Evolutionary conservation across 768 basidiomycete genomes (phyloP).

Genomic region (Rubroboletus satanas): DNA sequence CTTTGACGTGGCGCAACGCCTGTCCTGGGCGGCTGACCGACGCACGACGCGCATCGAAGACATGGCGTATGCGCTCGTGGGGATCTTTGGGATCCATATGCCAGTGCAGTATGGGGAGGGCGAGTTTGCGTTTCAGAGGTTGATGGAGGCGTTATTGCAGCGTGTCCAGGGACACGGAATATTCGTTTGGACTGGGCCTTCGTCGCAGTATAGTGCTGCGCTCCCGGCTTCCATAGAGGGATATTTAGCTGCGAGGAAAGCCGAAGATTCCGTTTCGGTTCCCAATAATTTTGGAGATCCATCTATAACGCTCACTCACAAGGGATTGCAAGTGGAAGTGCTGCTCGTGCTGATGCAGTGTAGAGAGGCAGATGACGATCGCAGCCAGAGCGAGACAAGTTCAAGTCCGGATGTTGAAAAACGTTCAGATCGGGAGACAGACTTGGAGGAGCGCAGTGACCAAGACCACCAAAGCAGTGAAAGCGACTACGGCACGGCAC

Average conservation of each 20-base stretch:
- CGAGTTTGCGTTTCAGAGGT: conserved; percentile 19
- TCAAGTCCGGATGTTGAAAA: neutral
- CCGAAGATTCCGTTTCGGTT: neutral
- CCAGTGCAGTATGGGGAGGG: conserved; percentile 26
- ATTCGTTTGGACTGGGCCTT: conserved; percentile 6
- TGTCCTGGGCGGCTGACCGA: conserved; percentile 19
- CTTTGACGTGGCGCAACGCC: conserved; percentile 1
- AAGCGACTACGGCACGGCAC: neutral
- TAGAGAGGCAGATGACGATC: neutral
- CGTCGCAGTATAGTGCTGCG: conserved; percentile 5
- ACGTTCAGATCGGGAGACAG: neutral
- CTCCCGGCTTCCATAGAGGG: conserved; percentile 7
- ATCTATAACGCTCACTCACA: conserved; percentile 2
- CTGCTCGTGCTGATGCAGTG: conserved; percentile 1
- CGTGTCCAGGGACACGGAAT: neutral
- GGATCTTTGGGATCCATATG: conserved; percentile 18
- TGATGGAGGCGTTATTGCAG: conserved; percentile 9
- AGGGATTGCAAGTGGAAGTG: conserved; percentile 7
- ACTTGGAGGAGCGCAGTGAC: neutral
- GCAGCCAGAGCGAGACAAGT: neutral
- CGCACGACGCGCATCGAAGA: conserved; percentile 25
- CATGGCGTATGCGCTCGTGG: conserved; percentile 23
- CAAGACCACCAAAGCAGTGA: neutral
- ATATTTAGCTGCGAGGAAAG: conserved; percentile 5
- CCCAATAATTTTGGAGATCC: conserved; percentile 5